A percentile compares a stretch with the other conserved stretches of the same genome.
Conservation (phyloP, 148 eudicot genomes). For the Spergularia bocconei region DNA sequence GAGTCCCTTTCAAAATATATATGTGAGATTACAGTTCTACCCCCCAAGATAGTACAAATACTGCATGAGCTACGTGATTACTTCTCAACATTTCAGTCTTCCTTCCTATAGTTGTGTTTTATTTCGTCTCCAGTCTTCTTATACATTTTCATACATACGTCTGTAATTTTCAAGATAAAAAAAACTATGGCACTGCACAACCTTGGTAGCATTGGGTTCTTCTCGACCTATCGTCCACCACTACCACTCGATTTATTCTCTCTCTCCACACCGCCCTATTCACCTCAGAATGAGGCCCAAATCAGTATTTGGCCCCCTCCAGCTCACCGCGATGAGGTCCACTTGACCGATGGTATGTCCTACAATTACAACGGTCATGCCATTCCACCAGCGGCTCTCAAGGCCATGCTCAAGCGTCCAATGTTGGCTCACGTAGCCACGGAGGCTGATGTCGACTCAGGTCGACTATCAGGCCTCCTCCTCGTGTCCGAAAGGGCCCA, state of each 20-base stretch:
- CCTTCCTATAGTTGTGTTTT: too few relatives aligned
- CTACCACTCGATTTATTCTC: conserved; percentile 27
- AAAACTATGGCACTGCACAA: not conserved
- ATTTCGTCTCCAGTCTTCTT: too few relatives aligned
- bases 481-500: conserved; percentile 13
- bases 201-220: conserved; percentile 24
- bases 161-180: too few relatives aligned
- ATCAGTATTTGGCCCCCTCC: too few relatives aligned
- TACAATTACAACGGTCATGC: conserved; percentile 24
- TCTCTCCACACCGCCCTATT: not conserved
- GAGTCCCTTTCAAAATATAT: too few relatives aligned
- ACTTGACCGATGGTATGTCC: conserved; percentile 16
- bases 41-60: too few relatives aligned
- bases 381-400: conserved; percentile 14
- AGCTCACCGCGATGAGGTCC: not conserved
- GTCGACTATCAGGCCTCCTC: not conserved
- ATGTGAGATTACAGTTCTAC: too few relatives aligned
- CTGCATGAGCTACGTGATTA: too few relatives aligned
- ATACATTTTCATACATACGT: too few relatives aligned
- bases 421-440: not conserved
- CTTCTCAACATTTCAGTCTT: too few relatives aligned
- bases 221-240: conserved; percentile 26
- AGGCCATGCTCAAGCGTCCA: not conserved
- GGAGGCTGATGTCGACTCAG: not conserved
- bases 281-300: too few relatives aligned